A percentile compares a stretch with the other conserved stretches of the same genome.
These are phyloP conservation scores for Bassia scoparia DNA, from an alignment of 148 eudicot genomes.

Conservation along the genomic window DNA sequence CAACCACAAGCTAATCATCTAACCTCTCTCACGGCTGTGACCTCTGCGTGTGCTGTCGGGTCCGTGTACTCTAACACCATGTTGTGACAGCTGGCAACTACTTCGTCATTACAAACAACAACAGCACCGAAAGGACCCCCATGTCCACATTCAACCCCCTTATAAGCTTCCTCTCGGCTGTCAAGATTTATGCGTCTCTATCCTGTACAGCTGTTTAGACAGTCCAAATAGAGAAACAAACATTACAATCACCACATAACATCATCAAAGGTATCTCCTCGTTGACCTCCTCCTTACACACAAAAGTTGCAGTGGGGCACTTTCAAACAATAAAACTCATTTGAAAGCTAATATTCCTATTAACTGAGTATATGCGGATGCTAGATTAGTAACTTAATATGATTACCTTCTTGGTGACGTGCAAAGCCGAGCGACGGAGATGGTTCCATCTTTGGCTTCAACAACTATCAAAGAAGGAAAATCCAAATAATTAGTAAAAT, in stretches of 20 bases:
- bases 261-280: background rate
- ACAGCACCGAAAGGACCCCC: slow-evolving; percentile 92
- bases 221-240: slow-evolving; percentile 7
- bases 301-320: background rate
- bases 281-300: background rate
- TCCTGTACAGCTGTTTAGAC: slow-evolving; percentile 59
- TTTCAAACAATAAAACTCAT: background rate
- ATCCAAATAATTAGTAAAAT: background rate
- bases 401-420: slow-evolving; percentile 72
- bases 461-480: slow-evolving; percentile 33
- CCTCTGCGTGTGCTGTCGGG: slow-evolving; percentile 89
- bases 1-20: slow-evolving; percentile 2
- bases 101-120: slow-evolving; percentile 65
- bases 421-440: slow-evolving; percentile 78
- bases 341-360: background rate
- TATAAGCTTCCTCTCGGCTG: slow-evolving; percentile 85
- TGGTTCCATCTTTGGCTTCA: slow-evolving; percentile 63
- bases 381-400: background rate
- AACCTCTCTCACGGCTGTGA: slow-evolving; percentile 89
- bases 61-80: slow-evolving; percentile 68
- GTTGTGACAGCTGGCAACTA: slow-evolving; percentile 80
- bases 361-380: background rate
- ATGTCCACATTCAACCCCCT: slow-evolving; percentile 72
- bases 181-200: slow-evolving; percentile 64
- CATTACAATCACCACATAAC: slow-evolving; percentile 6